Conservation (phyloP, 345 rosid genomes). For the Iberis pinnata region DNA sequence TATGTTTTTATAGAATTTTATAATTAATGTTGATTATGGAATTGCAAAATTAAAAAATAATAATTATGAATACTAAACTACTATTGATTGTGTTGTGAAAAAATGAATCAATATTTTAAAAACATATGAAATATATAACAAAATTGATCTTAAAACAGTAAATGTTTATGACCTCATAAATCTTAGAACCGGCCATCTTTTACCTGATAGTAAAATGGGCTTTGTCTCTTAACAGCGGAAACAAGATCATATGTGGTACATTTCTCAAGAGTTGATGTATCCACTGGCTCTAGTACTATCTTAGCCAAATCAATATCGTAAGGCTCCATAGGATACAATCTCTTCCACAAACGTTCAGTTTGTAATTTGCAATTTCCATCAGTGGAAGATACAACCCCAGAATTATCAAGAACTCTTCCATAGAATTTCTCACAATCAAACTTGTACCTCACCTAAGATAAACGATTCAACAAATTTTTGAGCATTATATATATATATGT, state of each 20-base stretch:
- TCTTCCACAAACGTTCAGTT: conserved; percentile 64
- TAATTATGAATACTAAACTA: too few species aligned
- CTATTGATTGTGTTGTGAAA: too few species aligned
- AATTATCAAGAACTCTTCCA: conserved; percentile 60
- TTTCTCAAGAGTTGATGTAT: conserved; percentile 41
- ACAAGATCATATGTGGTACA: conserved; percentile 77
- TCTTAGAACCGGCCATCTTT: too few species aligned
- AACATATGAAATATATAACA: too few species aligned
- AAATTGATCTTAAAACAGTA: too few species aligned
- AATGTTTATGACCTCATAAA: too few species aligned
- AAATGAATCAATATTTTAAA: too few species aligned
- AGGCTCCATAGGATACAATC: conserved; percentile 58
- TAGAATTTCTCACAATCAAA: conserved; percentile 73
- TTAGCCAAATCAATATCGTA: conserved; percentile 46
- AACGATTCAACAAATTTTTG: conserved; percentile 1
- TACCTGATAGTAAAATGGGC: conserved; percentile 79
- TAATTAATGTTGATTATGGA: too few species aligned
- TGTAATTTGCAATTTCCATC: conserved; percentile 37
- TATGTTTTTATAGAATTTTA: too few species aligned
- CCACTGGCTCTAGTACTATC: conserved; percentile 21
- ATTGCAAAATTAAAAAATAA: too few species aligned
- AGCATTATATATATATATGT: too few species aligned
- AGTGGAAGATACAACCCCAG: conserved; percentile 55
- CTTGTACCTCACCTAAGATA: conserved; percentile 61
- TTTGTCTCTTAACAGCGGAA: conserved; percentile 88